A percentile compares a stretch with the other conserved stretches of the same genome.
Conservation (phyloP, 768 basidiomycete species). For the Phanerodontia chrysosporium region DNA sequence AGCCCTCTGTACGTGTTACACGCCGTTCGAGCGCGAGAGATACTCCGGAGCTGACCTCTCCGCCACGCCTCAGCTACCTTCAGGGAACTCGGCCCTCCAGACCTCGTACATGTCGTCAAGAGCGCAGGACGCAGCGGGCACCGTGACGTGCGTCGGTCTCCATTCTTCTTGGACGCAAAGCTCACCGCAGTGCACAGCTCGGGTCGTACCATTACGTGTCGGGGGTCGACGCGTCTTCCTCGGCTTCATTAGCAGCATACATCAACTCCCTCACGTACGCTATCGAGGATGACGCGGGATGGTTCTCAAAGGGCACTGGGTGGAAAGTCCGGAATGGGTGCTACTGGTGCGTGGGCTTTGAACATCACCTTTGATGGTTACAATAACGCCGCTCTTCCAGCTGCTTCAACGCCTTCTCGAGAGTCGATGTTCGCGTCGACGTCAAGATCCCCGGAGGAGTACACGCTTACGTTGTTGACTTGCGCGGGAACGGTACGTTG, state of each 20-base stretch:
- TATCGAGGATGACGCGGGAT: conserved; percentile 85
- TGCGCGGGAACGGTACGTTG: conserved; percentile 87
- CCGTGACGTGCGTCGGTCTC: conserved; percentile 67
- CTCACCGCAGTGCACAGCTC: conserved; percentile 44
- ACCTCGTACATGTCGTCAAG: conserved; percentile 94
- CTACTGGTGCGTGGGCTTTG: conserved; percentile 64
- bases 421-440: conserved; percentile 94
- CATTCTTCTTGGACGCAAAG: conserved; percentile 3
- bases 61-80: conserved; percentile 67
- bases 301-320: conserved; percentile 80
- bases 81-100: conserved; percentile 95
- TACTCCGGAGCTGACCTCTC: conserved; percentile 14
- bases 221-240: conserved; percentile 97
- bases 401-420: conserved; percentile 97
- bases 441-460: conserved; percentile 99
- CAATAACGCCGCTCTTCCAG: conserved; percentile 30
- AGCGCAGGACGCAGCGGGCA: conserved; percentile 78
- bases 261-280: conserved; percentile 97
- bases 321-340: conserved; percentile 95
- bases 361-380: not conserved
- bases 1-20: conserved; percentile 64
- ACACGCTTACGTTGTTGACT: conserved; percentile 86
- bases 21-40: not conserved
- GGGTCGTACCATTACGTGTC: conserved; percentile 98
- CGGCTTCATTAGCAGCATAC: conserved; percentile 95